These are phyloP conservation scores for Paxillus rubicundulus DNA, from an alignment of 768 basidiomycete species.

Conservation along the genomic window DNA sequence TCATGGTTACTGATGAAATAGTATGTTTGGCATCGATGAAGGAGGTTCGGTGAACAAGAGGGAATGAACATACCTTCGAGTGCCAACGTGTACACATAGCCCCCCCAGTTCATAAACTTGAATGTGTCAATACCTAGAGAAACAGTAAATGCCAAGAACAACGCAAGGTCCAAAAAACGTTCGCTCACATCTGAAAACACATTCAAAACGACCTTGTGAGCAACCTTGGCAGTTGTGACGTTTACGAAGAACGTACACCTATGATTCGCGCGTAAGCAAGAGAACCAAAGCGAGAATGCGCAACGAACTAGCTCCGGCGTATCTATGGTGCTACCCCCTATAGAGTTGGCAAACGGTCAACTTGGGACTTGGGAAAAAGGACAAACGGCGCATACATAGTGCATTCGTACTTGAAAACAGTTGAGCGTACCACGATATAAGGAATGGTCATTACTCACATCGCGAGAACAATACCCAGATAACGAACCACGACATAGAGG, in stretches of 20 bases:
- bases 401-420: neutral
- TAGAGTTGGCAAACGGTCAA: neutral
- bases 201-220: neutral
- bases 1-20: slow-evolving; percentile 3
- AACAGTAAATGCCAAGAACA: neutral
- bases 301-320: slow-evolving; percentile 3
- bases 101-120: slow-evolving; percentile 9
- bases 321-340: neutral
- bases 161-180: neutral
- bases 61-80: slow-evolving; percentile 2
- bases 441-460: slow-evolving; percentile 2
- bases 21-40: neutral
- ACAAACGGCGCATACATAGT: neutral
- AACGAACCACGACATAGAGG: slow-evolving; percentile 9
- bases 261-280: neutral
- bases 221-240: neutral
- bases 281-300: neutral
- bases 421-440: neutral
- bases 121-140: neutral
- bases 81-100: slow-evolving; percentile 7
- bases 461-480: slow-evolving; percentile 4
- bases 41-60: neutral
- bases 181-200: slow-evolving; percentile 3
- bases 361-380: neutral
- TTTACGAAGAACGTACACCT: slow-evolving; percentile 1